A percentile compares a stretch with the other conserved stretches of the same genome.
phyloP scores from a whole-genome alignment of 2,329 filamentous ascomycete genomes.

The Thielaviopsis punctulata region DNA sequence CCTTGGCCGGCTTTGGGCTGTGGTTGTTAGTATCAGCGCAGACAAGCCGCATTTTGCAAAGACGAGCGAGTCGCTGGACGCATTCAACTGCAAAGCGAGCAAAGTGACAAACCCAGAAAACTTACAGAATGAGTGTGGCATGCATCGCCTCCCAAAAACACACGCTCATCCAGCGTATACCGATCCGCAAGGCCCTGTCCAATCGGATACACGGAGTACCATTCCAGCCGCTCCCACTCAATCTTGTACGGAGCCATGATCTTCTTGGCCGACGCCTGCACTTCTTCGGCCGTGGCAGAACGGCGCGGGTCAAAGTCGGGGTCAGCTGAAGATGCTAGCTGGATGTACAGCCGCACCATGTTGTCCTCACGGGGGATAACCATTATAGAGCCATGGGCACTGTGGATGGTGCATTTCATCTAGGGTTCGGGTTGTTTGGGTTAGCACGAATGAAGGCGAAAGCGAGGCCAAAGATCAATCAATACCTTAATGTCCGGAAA shows the following conservation, averaged over 20 bases:
- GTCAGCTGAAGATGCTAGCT: conserved; percentile 44
- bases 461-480: conserved; percentile 8
- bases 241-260: conserved; percentile 51
- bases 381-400: conserved; percentile 58
- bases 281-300: conserved; percentile 44
- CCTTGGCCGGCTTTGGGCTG: conserved; percentile 62
- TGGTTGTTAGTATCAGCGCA: conserved; percentile 19
- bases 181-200: conserved; percentile 55
- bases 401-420: conserved; percentile 65
- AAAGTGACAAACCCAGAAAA: conserved; percentile 6
- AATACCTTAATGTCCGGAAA: conserved; percentile 62
- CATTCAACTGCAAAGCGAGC: conserved; percentile 31
- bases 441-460: conserved; percentile 23
- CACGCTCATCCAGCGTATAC: conserved; percentile 49
- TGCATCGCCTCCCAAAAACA: conserved; percentile 63
- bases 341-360: conserved; percentile 51
- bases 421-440: conserved; percentile 22
- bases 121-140: conserved; percentile 61
- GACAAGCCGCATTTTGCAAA: conserved; percentile 27
- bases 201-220: conserved; percentile 64
- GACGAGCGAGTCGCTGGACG: too few relatives aligned
- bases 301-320: conserved; percentile 43
- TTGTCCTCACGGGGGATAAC: conserved; percentile 53
- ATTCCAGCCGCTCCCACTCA: conserved; percentile 49
- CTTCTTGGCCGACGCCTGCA: conserved; percentile 46